Evolutionary conservation across 345 rosid species (phyloP).

Genomic region (Nasturtium officinale): DNA sequence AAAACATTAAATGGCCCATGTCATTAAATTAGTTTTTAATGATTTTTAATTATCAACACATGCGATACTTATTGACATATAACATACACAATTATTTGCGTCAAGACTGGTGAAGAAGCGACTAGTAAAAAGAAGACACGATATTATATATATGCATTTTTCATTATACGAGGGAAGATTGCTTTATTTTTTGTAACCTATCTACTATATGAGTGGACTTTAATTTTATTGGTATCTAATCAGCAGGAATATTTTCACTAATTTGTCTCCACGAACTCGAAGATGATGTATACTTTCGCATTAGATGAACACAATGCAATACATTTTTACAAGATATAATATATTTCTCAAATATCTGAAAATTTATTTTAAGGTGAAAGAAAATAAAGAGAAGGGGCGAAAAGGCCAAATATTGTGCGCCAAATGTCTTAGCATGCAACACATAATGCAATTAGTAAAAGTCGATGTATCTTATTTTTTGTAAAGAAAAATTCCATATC

Average conservation of each 20-base stretch:
- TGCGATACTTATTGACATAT: slow-evolving; percentile 26
- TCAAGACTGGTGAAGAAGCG: slow-evolving; percentile 23
- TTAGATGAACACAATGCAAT: slow-evolving; percentile 28
- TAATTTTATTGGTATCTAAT: slow-evolving; percentile 43
- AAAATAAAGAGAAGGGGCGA: not conserved
- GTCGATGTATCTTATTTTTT: not conserved
- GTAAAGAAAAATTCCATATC: slow-evolving; percentile 8
- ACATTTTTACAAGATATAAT: not conserved
- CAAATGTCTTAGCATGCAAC: slow-evolving; percentile 13
- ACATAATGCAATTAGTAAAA: slow-evolving; percentile 19
- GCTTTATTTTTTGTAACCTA: slow-evolving; percentile 5
- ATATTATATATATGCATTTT: not conserved
- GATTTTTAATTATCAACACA: slow-evolving; percentile 25
- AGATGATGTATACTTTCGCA: slow-evolving; percentile 31
- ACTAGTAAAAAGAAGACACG: slow-evolving; percentile 15
- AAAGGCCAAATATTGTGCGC: slow-evolving; percentile 1
- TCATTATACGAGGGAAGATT: not conserved
- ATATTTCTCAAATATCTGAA: slow-evolving; percentile 5
- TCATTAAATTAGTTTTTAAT: not conserved
- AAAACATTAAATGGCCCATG: slow-evolving; percentile 24
- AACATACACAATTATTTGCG: slow-evolving; percentile 34
- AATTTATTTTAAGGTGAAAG: not conserved
- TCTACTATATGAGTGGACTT: slow-evolving; percentile 32
- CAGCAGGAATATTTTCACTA: slow-evolving; percentile 35
- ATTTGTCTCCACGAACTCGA: slow-evolving; percentile 42